Evolutionary conservation across 768 basidiomycete genomes (phyloP), one percentile per base, ranked within the genome.

Genomic region (Collybiopsis confluens): DNA sequence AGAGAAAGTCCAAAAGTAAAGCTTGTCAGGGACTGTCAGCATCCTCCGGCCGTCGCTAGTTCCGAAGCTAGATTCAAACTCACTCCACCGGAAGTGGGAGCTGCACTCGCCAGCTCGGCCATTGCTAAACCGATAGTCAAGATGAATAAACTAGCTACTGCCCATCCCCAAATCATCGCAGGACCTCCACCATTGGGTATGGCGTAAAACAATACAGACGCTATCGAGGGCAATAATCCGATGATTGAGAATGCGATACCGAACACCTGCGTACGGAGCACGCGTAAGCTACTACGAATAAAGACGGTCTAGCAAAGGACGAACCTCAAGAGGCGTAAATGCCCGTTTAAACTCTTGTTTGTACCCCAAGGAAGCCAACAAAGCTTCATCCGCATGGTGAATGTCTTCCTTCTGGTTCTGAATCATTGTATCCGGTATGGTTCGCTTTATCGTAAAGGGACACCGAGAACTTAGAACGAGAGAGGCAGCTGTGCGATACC

Each of bases 151-250:
- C 81, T 81, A 1, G 82, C 82, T 11, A 86, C 75, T 0, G 79
- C 68, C 88, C 87, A 90, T 82, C 86, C 86, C 86, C 86, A 90
- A 11, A 86, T 82, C 83, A 88, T 84, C 1, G 83, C 77, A 1
- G 81, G 78, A 0, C 84, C 79, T 4, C 84, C 86, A 13, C 88
- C 87, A 65, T 87, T 84, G 0, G 83, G 83, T 20, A 86, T 68
- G 1, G 84, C 75, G 62, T 82, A 83, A 57, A 62, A 58, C 42
- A 66, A 42, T 2, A 65, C 64, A 10, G 65, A 65, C 7, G 77
- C 73, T 21, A 78, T 74, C 0, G 78, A 75, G 26, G 78, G 63
- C 21, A 79, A 61, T 2, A 63, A 23, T n/a, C 78, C 78, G 23
- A 80, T 73, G 58, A 80, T 70, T n/a, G 74, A 76, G 61, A 80